Evolutionary conservation across 805 yeast species (phyloP).

Genomic region (Candida saitoana): DNA sequence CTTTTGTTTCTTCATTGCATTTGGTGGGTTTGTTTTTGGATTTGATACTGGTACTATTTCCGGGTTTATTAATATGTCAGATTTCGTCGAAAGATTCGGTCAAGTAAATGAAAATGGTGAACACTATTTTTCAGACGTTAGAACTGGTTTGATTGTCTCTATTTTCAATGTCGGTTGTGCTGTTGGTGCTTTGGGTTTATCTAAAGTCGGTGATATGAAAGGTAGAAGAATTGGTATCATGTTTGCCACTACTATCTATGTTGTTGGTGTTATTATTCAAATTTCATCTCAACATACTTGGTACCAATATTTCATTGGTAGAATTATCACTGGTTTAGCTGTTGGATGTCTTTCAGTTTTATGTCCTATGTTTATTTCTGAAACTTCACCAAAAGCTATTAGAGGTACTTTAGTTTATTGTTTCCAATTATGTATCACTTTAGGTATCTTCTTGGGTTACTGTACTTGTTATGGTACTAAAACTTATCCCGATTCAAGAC

Average conservation of each 20-base stretch:
- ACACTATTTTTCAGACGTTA: constrained; percentile 38
- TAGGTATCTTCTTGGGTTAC: constrained; percentile 70
- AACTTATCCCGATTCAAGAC: constrained; percentile 41
- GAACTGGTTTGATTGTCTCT: constrained; percentile 51
- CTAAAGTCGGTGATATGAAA: constrained; percentile 52
- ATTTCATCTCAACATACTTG: constrained; percentile 51
- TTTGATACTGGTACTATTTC: constrained; percentile 79
- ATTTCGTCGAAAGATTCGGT: constrained; percentile 54
- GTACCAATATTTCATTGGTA: constrained; percentile 63
- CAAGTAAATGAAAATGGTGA: constrained; percentile 36
- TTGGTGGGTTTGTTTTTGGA: constrained; percentile 76
- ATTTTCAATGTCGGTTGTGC: constrained; percentile 70
- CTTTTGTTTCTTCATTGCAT: constrained; percentile 57
- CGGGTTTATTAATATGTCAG: constrained; percentile 64
- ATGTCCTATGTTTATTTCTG: constrained; percentile 64
- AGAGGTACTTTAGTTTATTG: constrained; percentile 71
- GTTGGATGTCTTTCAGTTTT: constrained; percentile 70
- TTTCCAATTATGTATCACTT: constrained; percentile 66
- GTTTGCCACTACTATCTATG: constrained; percentile 51
- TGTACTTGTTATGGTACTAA: constrained; percentile 64
- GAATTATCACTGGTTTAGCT: constrained; percentile 65
- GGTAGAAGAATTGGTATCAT: constrained; percentile 61
- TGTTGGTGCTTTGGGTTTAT: constrained; percentile 60
- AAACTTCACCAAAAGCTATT: constrained; percentile 63
- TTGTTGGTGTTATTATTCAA: constrained; percentile 59